Evolutionary conservation across 2,329 filamentous ascomycete genomes (phyloP).

Genomic region (Fusarium torulosum): DNA sequence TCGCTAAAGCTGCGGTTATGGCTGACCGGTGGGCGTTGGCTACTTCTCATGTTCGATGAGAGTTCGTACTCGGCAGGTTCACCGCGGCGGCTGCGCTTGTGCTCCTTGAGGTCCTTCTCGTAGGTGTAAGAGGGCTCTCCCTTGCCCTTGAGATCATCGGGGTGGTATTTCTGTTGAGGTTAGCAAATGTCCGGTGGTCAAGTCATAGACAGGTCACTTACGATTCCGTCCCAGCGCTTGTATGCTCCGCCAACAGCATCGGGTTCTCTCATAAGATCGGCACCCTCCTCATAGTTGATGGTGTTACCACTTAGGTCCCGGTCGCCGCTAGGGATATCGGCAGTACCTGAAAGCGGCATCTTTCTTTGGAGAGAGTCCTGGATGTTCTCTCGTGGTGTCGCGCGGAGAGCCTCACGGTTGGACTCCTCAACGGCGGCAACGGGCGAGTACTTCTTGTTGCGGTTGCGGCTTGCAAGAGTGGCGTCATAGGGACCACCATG

Average conservation of each 20-base stretch:
- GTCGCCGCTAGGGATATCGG: constrained; percentile 79
- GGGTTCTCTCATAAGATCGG: constrained; percentile 82
- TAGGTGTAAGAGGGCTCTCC: constrained; percentile 80
- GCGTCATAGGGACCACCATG: constrained; percentile 94
- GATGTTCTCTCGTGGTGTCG: constrained; percentile 84
- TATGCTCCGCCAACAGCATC: constrained; percentile 80
- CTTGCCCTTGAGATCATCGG: constrained; percentile 85
- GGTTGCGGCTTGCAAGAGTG: constrained; percentile 79
- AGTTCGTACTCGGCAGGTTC: constrained; percentile 62
- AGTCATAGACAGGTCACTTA: constrained; percentile 60
- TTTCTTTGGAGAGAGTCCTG: constrained; percentile 78
- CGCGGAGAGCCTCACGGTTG: constrained; percentile 81
- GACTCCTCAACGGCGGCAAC: constrained; percentile 79
- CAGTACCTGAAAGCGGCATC: constrained; percentile 84
- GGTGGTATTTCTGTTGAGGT: constrained; percentile 71
- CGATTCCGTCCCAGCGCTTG: constrained; percentile 78
- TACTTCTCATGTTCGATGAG: constrained; percentile 53
- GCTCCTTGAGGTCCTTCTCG: constrained; percentile 74
- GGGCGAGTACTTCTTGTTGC: constrained; percentile 71
- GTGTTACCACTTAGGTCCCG: constrained; percentile 75
- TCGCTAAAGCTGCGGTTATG: constrained; percentile 62
- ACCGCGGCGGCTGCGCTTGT: constrained; percentile 56
- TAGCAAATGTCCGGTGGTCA: constrained; percentile 5
- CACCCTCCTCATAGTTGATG: constrained; percentile 87
- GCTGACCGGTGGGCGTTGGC: constrained; percentile 41